Evolutionary conservation across 2,329 filamentous ascomycete genomes (phyloP).

Genomic region (Xylariaceae sp.): DNA sequence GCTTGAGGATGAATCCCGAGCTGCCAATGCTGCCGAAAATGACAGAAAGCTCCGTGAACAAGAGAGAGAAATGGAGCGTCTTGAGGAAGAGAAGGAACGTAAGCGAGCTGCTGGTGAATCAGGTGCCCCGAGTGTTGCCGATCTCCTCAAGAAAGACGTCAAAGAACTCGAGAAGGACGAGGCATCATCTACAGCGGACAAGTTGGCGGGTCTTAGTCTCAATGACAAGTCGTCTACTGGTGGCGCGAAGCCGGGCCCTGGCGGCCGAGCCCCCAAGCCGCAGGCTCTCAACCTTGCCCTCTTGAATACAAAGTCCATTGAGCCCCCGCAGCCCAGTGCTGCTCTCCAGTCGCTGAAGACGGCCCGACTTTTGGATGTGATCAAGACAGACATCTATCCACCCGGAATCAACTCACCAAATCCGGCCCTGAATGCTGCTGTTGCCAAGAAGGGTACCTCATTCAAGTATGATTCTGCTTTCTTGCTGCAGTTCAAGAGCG

Average conservation of each 20-base stretch:
- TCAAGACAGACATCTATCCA: slow-evolving; percentile 79
- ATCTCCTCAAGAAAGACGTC: slow-evolving; percentile 43
- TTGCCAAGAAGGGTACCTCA: slow-evolving; percentile 73
- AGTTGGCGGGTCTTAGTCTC: slow-evolving; percentile 53
- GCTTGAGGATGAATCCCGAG: slow-evolving; percentile 42
- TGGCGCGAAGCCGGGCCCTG: slow-evolving; percentile 49
- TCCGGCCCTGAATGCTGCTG: slow-evolving; percentile 80
- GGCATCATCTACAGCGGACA: slow-evolving; percentile 43
- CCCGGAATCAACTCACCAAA: slow-evolving; percentile 84
- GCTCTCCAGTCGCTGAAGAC: slow-evolving; percentile 92
- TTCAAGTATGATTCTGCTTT: slow-evolving; percentile 97
- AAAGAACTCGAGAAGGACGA: background rate
- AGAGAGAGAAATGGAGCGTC: slow-evolving; percentile 68
- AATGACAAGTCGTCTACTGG: slow-evolving; percentile 50
- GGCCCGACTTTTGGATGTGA: slow-evolving; percentile 79
- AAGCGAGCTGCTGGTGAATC: slow-evolving; percentile 50
- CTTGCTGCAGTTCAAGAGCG: slow-evolving; percentile 90
- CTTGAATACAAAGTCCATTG: slow-evolving; percentile 79
- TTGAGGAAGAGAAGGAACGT: slow-evolving; percentile 68
- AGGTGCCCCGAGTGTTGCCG: slow-evolving; percentile 45
- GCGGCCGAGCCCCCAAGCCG: slow-evolving; percentile 67
- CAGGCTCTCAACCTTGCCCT: slow-evolving; percentile 81
- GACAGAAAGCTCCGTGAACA: slow-evolving; percentile 69
- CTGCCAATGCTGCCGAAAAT: slow-evolving; percentile 51
- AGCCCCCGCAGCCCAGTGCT: slow-evolving; percentile 89